phyloP scores from a whole-genome alignment of 768 basidiomycete species.

The Suillus sp. region DNA sequence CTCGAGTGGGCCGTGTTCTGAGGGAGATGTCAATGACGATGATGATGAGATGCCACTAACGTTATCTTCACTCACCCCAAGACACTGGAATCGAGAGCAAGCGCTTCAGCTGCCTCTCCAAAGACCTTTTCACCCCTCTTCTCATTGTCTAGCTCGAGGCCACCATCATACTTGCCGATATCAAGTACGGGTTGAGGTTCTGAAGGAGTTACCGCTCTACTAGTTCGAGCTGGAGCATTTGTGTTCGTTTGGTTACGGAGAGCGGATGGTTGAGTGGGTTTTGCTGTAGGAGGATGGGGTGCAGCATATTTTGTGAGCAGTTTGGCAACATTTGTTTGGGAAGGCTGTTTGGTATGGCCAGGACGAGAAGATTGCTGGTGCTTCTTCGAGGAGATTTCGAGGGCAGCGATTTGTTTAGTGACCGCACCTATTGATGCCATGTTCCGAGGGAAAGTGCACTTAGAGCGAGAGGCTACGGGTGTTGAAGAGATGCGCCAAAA shows the following conservation, averaged over 20 bases:
- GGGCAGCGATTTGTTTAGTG: constrained; percentile 67
- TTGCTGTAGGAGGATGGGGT: constrained; percentile 51
- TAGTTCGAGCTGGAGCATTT: constrained; percentile 19
- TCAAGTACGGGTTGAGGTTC: constrained; percentile 45
- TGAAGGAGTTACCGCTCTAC: constrained; percentile 30
- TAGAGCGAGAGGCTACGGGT: not conserved
- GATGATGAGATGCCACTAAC: constrained; percentile 13
- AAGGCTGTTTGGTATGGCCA: constrained; percentile 53
- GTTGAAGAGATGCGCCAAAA: not conserved
- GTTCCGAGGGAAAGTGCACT: not conserved
- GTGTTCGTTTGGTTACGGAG: constrained; percentile 42
- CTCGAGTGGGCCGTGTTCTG: constrained; percentile 73
- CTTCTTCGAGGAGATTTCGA: constrained; percentile 63
- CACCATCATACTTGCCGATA: constrained; percentile 95
- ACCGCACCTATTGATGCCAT: constrained; percentile 55
- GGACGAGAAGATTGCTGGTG: constrained; percentile 38
- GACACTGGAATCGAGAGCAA: constrained; percentile 84
- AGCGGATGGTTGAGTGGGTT: constrained; percentile 40
- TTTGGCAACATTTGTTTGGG: constrained; percentile 65
- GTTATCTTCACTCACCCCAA: constrained; percentile 49
- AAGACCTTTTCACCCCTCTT: constrained; percentile 72
- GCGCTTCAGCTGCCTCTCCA: constrained; percentile 76
- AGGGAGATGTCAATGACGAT: constrained; percentile 15
- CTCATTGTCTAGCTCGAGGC: constrained; percentile 88
- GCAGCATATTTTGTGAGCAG: constrained; percentile 75